Base-by-base conservation (phyloP, 192 early-diverging fungal species). In the Paraglomus brasilianum region DNA sequence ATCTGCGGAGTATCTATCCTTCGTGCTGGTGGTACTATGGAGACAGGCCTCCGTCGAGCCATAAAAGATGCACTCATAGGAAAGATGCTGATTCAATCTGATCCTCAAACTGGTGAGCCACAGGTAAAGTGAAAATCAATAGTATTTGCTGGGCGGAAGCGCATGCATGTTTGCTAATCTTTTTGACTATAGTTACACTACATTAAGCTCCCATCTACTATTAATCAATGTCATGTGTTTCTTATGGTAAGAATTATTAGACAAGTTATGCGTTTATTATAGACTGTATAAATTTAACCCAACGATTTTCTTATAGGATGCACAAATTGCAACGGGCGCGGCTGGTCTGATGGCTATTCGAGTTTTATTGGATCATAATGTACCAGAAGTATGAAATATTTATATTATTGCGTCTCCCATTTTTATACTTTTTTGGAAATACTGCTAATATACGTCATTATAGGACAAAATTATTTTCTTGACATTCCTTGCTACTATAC, bases 321-420 rank as follows among this genome's bases (percentile, higher is more conserved):
- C 93, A n/a, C 89, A 91, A 44, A 85, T 95, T 13, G 91, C 91
- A 4, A 95, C 93, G 8, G 96, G 96, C 40, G 95, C 95, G 5
- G 92, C 92, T 6, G 95, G 93, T 4, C 71, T 98, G 81, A 98
- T 98, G 96, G 95, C 96, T 14, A 91, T 98, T 45, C 87, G 94
- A 43, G 92, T 96, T 40, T 81, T 96, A 60, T 74, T 94, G 7
- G 96, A 98, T 78, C 93, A 98, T 67, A 86, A 90, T 66, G 90
- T 96, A 5, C 87, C 85, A 0, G 91, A 94, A 74, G 77, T 78
- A 53, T 41, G 47, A 39, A 13, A 1, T 19, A 41, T 63, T 58
- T 38, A 44, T 71, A 47, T 39, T 30, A 40, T 30, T 49, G 15
- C 30, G 21, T n/a, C 43, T 55, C 39, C 58, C 21, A 38, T 47